Conservation (phyloP, 306 rosid genomes). For the Astragalus membranaceus region DNA sequence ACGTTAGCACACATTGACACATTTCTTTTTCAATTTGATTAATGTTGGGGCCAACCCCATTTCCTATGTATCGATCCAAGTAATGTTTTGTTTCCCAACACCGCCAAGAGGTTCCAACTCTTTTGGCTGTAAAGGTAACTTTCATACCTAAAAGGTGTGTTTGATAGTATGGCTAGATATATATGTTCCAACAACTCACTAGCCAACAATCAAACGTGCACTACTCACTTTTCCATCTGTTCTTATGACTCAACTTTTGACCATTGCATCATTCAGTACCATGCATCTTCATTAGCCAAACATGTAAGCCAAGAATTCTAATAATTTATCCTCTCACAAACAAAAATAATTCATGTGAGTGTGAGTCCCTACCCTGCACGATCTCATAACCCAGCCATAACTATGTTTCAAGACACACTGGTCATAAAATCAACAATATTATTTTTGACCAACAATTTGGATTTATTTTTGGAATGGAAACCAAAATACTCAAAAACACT, state of each 20-base stretch:
- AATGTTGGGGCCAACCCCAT: not conserved
- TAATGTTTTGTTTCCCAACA: not conserved
- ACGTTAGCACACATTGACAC: not conserved
- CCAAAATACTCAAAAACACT: too few species aligned
- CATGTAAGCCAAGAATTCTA: slow-evolving; percentile 18
- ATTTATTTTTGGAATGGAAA: not conserved
- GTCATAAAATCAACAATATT: not conserved
- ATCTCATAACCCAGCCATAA: slow-evolving; percentile 6
- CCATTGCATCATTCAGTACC: slow-evolving; percentile 20
- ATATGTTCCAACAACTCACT: slow-evolving; percentile 30
- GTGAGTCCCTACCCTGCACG: not conserved
- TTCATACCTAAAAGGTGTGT: slow-evolving; percentile 40
- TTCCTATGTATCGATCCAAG: slow-evolving; percentile 5
- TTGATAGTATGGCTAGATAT: not conserved
- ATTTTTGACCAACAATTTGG: not conserved
- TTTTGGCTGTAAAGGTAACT: slow-evolving; percentile 44
- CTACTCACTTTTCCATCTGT: slow-evolving; percentile 38
- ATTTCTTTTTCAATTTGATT: not conserved
- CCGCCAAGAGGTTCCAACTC: slow-evolving; percentile 9
- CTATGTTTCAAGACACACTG: not conserved
- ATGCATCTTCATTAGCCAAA: slow-evolving; percentile 21
- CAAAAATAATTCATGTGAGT: not conserved
- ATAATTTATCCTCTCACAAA: not conserved
- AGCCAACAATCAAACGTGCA: slow-evolving; percentile 53
- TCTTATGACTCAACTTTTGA: slow-evolving; percentile 21